These are phyloP conservation scores for Boletus tylopilopsis DNA, from an alignment of 768 basidiomycete genomes.

Conservation along the genomic window DNA sequence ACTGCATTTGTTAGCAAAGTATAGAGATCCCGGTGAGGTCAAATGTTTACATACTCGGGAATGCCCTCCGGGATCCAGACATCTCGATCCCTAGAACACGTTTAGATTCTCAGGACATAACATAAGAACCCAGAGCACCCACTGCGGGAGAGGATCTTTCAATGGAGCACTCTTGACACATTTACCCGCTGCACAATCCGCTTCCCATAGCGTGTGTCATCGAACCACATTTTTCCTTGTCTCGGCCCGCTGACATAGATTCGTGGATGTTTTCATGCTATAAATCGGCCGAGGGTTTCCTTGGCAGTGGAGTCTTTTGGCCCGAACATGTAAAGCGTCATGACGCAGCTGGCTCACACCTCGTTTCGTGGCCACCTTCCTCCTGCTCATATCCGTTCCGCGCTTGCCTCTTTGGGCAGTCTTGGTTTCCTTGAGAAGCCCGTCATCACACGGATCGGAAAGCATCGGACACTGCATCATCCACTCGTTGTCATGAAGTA, in stretches of 20 bases:
- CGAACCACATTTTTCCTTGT: neutral
- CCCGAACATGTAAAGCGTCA: neutral
- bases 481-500: slow-evolving; percentile 2
- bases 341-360: neutral
- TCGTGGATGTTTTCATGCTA: too few relatives aligned
- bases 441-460: slow-evolving; percentile 1
- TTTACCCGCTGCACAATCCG: too few relatives aligned
- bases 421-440: neutral
- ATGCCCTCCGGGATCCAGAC: too few relatives aligned
- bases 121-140: neutral
- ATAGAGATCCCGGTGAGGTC: too few relatives aligned
- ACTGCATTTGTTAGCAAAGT: too few relatives aligned
- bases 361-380: neutral
- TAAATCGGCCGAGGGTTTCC: neutral
- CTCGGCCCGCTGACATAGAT: neutral
- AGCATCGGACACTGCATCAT: neutral
- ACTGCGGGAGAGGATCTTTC: neutral
- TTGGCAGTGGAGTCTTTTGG: neutral
- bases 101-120: neutral
- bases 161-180: neutral
- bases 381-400: too few relatives aligned
- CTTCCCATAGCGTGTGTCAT: too few relatives aligned
- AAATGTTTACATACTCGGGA: too few relatives aligned
- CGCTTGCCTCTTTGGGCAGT: neutral
- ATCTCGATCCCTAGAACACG: too few relatives aligned